These are phyloP conservation scores for Gossypium thurberi DNA, from an alignment of 345 rosid species.

Conservation along the genomic window DNA sequence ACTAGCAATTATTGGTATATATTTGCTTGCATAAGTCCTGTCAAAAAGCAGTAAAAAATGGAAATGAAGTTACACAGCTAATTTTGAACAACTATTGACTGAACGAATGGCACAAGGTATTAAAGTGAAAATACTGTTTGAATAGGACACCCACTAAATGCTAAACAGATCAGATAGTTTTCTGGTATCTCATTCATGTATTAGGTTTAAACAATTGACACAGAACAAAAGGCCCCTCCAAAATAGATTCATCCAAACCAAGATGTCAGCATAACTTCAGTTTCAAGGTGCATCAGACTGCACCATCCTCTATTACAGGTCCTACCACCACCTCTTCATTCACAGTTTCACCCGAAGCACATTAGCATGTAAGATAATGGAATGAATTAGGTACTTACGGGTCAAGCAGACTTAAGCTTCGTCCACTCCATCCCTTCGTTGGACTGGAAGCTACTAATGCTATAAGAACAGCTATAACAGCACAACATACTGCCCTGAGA, in stretches of 20 bases:
- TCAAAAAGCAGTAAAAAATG: constrained; percentile 18
- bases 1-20: constrained; percentile 98
- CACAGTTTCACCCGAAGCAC: neutral
- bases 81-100: neutral
- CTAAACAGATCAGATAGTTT: neutral
- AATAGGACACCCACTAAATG: neutral
- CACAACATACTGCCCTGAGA: constrained; percentile 71
- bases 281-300: constrained; percentile 5
- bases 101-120: neutral
- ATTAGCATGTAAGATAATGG: neutral
- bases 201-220: neutral
- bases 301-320: neutral
- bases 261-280: neutral
- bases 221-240: neutral
- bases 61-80: constrained; percentile 1
- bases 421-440: constrained; percentile 99
- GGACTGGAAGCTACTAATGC: constrained; percentile 99
- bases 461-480: constrained; percentile 69
- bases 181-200: neutral
- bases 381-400: constrained; percentile 53
- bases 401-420: constrained; percentile 97
- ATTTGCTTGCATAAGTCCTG: constrained; percentile 74
- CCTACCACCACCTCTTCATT: neutral
- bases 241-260: constrained; percentile 4
- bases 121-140: constrained; percentile 1